Base-by-base conservation (phyloP, 2,329 filamentous ascomycete genomes). In the Leptosphaerulina australis region DNA sequence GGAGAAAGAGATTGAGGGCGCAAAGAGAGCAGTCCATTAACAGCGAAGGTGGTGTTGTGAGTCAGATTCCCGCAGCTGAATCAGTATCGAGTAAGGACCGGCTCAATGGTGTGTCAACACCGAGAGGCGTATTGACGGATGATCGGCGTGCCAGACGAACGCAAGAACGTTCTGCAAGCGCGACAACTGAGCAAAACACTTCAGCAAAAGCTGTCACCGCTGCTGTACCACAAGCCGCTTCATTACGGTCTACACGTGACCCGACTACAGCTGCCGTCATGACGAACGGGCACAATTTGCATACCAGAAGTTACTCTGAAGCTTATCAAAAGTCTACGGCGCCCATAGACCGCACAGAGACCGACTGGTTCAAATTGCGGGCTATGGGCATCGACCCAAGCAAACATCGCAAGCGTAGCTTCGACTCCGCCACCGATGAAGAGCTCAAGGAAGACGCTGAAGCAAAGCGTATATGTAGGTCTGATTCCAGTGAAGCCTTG, bases 351-450 rank as follows among this genome's bases (percentile, higher is more conserved):
- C 75, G 74, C 3, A 81, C 79, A 0, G 71, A 75, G 21, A 76
- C 77, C 0, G 77, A 77, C 40, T 83, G 79, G 63, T 83, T 82
- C 68, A 68, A 73, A 33, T 68, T 81, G 22, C 77, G 78, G 44
- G 78, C 79, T 1, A 66, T 76, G 58, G 80, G 79, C 7, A 66
- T 81, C 35, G 73, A 78, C 48, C 66, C 66, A 9, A 66, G 53
- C 51, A 66, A 60, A 36, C 51, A 61, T 34, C 64, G 63, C 21
- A 73, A 70, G 54, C 69, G 64, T 8, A 67, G 59, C 50, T 63
- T 67, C 28, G 64, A 60, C 18, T 64, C 65, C 10, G 57, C 60
- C 1, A 62, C 59, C 1, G 63, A 62, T 11, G 63, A 67, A 11
- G 63, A 63, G 7, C 56, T 64, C 17, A 45, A 47, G 15, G 53